A percentile compares a stretch with the other conserved stretches of the same genome.
Conservation (phyloP, 2,329 filamentous ascomycete species). For the Neofusicoccum kwambonambiense region DNA sequence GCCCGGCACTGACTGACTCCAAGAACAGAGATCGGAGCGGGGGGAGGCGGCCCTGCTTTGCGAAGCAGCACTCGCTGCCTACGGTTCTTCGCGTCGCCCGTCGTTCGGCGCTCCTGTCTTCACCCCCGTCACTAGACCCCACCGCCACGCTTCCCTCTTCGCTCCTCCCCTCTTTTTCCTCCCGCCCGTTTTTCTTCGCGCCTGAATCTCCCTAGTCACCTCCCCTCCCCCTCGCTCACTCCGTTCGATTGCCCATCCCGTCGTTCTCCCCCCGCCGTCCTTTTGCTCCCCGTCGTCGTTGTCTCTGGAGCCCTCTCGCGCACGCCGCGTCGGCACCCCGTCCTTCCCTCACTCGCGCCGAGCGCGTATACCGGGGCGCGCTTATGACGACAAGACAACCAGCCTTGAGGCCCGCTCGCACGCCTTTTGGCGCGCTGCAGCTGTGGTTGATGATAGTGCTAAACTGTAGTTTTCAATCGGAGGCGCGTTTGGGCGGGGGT, state of each 20-base stretch:
- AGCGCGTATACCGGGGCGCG: neutral
- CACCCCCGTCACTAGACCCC: neutral
- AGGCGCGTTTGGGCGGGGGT: neutral
- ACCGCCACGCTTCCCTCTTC: neutral
- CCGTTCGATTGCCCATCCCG: too few species aligned
- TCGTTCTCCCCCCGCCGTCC: neutral
- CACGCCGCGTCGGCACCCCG: too few species aligned
- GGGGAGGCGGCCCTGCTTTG: neutral
- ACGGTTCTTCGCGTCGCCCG: neutral
- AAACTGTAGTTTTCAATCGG: constrained; percentile 19
- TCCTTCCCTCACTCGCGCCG: too few species aligned
- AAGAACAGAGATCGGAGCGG: constrained; percentile 19
- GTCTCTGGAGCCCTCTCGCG: neutral
- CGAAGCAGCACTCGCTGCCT: neutral
- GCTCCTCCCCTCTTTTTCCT: neutral
- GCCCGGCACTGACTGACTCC: neutral
- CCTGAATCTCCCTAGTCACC: neutral
- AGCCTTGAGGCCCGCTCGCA: neutral
- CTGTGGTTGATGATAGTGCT: constrained; percentile 7
- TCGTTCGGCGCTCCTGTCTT: neutral
- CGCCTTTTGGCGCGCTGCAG: neutral
- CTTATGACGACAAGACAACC: neutral
- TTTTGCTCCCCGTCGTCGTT: neutral
- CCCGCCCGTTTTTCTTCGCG: neutral
- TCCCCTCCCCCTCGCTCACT: too few species aligned